phyloP scores from a whole-genome alignment of 306 rosid genomes.

The Cucumis melo region DNA sequence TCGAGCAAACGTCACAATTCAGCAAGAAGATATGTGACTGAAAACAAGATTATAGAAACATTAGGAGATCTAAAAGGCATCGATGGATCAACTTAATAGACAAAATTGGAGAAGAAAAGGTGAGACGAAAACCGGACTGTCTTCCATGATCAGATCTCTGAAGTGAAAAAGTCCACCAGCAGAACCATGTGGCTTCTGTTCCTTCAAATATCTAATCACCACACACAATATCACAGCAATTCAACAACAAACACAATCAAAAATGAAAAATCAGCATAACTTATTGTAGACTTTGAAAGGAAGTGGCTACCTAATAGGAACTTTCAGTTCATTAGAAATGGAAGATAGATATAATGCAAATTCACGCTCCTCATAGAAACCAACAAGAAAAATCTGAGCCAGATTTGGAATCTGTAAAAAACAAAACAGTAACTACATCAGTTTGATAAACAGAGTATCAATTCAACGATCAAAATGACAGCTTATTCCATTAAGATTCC shows the following conservation, averaged over 20 bases:
- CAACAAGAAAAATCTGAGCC: conserved; percentile 71
- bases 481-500: background rate
- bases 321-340: conserved; percentile 79
- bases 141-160: conserved; percentile 88
- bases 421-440: background rate
- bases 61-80: background rate
- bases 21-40: conserved; percentile 86
- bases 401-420: conserved; percentile 70
- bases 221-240: background rate
- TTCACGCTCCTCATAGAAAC: conserved; percentile 94
- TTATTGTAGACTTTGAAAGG: background rate
- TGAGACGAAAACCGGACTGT: conserved; percentile 45
- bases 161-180: conserved; percentile 91
- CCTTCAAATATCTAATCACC: conserved; percentile 61
- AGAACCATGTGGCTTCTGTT: conserved; percentile 92
- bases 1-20: conserved; percentile 90
- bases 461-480: background rate
- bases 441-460: background rate
- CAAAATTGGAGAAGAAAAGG: conserved; percentile 9
- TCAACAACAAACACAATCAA: background rate
- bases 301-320: conserved; percentile 60
- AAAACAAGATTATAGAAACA: conserved; percentile 21
- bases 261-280: background rate
- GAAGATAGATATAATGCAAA: conserved; percentile 71
- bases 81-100: background rate